Percentiles rank a stretch among this genome's conserved stretches.
These are phyloP conservation scores for Fusarium goolgardi DNA, from an alignment of 2,329 filamentous ascomycete genomes.

Conservation along the genomic window DNA sequence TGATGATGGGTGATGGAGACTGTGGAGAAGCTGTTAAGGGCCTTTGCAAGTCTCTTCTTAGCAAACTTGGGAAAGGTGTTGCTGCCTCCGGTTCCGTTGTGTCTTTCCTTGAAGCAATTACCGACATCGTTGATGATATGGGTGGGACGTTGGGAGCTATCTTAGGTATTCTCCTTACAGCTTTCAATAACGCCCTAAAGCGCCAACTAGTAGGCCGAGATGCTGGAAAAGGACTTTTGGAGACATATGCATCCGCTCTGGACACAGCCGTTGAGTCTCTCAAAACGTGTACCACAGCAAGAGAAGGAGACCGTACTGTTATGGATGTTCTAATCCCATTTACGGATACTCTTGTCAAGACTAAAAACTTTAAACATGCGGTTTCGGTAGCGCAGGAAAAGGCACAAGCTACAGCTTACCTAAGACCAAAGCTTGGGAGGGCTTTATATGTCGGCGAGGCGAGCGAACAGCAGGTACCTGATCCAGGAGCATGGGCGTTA, in stretches of 20 bases:
- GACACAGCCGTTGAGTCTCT: conserved; percentile 59
- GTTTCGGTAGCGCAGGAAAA: conserved; percentile 69
- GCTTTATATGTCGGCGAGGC: conserved; percentile 74
- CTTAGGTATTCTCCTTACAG: conserved; percentile 60
- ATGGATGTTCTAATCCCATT: conserved; percentile 69
- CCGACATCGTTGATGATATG: conserved; percentile 34
- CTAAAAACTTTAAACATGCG: conserved; percentile 65
- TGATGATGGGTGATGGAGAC: conserved; percentile 73
- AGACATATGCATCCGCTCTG: conserved; percentile 48
- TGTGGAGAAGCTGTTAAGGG: conserved; percentile 70
- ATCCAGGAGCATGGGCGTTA: conserved; percentile 67
- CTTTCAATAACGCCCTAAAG: conserved; percentile 54
- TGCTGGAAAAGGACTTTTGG: background rate
- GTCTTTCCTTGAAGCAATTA: background rate
- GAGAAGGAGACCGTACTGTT: conserved; percentile 66
- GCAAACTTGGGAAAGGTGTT: background rate
- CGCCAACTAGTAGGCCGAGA: conserved; percentile 55
- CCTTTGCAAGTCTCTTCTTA: background rate
- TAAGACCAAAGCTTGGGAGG: conserved; percentile 73
- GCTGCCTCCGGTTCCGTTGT: background rate
- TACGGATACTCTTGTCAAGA: conserved; percentile 64
- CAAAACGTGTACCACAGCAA: conserved; percentile 65
- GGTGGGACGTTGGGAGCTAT: conserved; percentile 67
- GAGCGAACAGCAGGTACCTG: conserved; percentile 65
- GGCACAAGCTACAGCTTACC: conserved; percentile 59